Conservation (phyloP, 441 rosid species). For the Arabidopsis lyrata region DNA sequence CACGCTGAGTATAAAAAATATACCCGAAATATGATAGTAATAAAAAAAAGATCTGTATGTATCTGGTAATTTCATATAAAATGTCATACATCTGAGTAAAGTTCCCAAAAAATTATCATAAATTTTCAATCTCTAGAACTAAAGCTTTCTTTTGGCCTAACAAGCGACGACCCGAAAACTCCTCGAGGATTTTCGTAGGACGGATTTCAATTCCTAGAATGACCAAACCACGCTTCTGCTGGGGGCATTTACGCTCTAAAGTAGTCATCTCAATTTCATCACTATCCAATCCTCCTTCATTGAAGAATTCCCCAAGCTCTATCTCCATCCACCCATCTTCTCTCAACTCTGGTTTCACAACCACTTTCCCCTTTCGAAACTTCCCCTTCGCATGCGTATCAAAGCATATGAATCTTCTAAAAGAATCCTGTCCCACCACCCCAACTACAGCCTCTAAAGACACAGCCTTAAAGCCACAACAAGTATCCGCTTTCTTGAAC, state of each 20-base stretch:
- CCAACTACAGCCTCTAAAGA: constrained; percentile 14
- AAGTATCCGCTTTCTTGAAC: neutral
- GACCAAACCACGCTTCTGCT: neutral
- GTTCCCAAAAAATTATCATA: too few relatives aligned
- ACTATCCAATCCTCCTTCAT: constrained; percentile 16
- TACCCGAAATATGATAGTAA: too few relatives aligned
- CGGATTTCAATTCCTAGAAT: constrained; percentile 6
- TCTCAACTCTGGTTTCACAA: constrained; percentile 4
- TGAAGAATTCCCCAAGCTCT: constrained; percentile 52
- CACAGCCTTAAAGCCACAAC: constrained; percentile 20
- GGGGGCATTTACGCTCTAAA: neutral
- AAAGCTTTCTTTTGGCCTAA: too few relatives aligned
- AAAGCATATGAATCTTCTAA: neutral
- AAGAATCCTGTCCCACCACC: neutral
- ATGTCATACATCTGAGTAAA: too few relatives aligned
- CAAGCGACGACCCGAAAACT: too few relatives aligned
- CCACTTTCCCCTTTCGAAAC: neutral
- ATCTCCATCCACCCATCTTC: constrained; percentile 56
- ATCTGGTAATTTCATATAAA: too few relatives aligned
- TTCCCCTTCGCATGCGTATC: neutral
- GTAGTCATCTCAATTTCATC: constrained; percentile 26
- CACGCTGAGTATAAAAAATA: too few relatives aligned
- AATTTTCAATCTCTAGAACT: too few relatives aligned
- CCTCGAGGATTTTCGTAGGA: neutral
- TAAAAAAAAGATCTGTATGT: too few relatives aligned